Base-by-base conservation (phyloP, 257 asterid species). In the Primulina huaijiensis region DNA sequence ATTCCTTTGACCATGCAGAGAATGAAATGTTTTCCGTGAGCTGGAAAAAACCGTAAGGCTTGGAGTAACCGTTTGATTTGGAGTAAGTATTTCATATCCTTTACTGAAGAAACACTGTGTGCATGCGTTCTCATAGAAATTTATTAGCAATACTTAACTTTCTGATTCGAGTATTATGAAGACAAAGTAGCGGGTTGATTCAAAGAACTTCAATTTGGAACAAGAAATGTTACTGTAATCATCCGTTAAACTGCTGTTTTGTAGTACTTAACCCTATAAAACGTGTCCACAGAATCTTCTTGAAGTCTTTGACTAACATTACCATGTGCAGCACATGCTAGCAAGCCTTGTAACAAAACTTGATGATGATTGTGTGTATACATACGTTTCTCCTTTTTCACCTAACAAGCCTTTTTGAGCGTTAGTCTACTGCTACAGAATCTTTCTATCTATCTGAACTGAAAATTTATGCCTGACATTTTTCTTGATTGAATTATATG, bases 1-100 rank as follows among this genome's bases (percentile, higher is more conserved):
- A 60, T 63, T 64, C 23, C 40, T 52, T 79, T 70, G 63, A 75
- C 61, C 72, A 76, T 81, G 86, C 92, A 90, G 96, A 89, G 97
- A 85, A 84, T 89, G 96, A 89, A 82, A 83, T 93, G 96, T 74
- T 87, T 93, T 71, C 93, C 92, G 5, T 90, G 76, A 72, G 60
- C 74, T 67, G 52, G 67, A 64, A 73, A 67, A 69, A 58, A 62
- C 34, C 11, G 25, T 52, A 43, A 58, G 76, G 72, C 72, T 71
- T 60, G 40, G 74, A 59, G 46, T 40, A 67, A 68, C 64, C 10
- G 69, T 65, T 72, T 74, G 43, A 68, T 60, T 16, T 62, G 46
- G 56, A 16, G 74, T 78, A 73, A 65, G 87, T 80, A 19, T 30
- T 46, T n/a, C 30, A 62, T 23, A 30, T 30, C 52, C 52, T 33